Base-by-base conservation (phyloP, 2,329 filamentous ascomycete species). In the Colletotrichum godetiae region DNA sequence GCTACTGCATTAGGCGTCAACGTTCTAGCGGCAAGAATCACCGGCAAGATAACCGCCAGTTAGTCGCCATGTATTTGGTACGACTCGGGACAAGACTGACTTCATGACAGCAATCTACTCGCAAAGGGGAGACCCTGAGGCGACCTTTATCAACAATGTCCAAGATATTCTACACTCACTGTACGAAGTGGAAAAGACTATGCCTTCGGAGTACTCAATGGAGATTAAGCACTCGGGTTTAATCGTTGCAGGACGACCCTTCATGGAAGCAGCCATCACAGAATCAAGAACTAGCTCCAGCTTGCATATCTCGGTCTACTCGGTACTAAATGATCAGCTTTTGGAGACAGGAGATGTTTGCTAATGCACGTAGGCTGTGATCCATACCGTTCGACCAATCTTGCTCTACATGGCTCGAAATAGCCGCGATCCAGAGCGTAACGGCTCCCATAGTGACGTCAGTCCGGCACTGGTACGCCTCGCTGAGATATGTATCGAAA, bases 1-100 rank as follows among this genome's bases (percentile, higher is more conserved):
- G 63, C 68, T 27, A 59, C 63, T 3, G 72, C 68, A 1, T 35
- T 67, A 1, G 46, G n/a, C 1, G 63, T 74, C 11, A 74, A 74
- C 8, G 59, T 74, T 7, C 37, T 57, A 13, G 42, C 59, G 19
- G 72, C 72, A 0, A 67, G 68, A 13, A 19, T 74, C 5, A 74
- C 72, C 1, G 72, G 72, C 6, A 56, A 72, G 13, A 72, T 68
- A 42, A 74, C 68, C 0, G 61, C 60, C n/a, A 73, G 71, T 70
- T 62, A 10, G 19, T 56, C 0, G 4, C 0, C 7, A 10, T 15
- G 1, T 11, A n/a, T 2, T 4, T 12, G 4, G 10, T 12, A 5
- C 2, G 6, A 10, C 19, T 5, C 8, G 3, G 3, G 12, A 19
- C 11, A 19, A 15, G 11, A 13, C 57, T 72, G 19, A 72, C 22